Evolutionary conservation across 108 stramenopile species (phyloP), one percentile per base, ranked within the genome.

Genomic region (Skeletonema marinoi): DNA sequence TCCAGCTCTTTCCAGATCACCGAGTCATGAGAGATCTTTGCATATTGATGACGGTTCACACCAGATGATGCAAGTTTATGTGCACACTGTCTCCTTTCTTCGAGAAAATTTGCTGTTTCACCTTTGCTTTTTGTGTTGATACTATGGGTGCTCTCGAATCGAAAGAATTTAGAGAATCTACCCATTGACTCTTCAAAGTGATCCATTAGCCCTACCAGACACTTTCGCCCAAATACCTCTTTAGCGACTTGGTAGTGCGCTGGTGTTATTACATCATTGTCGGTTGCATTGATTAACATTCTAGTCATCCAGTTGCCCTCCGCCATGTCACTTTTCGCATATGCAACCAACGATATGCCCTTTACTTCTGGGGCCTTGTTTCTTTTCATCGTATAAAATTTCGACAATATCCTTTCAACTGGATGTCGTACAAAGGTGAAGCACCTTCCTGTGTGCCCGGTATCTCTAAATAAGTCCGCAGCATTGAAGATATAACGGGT

Each of bases 221-320:
- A 77, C 60, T 87, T 87, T 61, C 70, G 70, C 35, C 71, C 59
- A 12, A 87, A 61, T 4, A 87, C 65, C 69, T 84, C 68, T 48
- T 84, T 84, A 3, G 86, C 86, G 12, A 74, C 17, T 17, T 69
- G 61, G 2, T 82, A 61, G 71, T 87, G 83, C 38, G 73, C 36
- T 32, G 74, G 67, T 6, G 77, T 78, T 19, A 83, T 60, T 21
- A 69, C 63, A 0, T 51, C 32, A 21, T 81, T 65, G 10, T 72
- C 60, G 39, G 74, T 25, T 65, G 73, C 58, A 39, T 75, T 75
- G 56, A 65, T 79, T 44, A 83, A 50, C 77, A 74, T 75, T 9
- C 86, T 62, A 4, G 67, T 74, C 77, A 83, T 75, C 82, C 82
- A 83, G 29, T 83, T 83, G 44, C 73, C 74, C 56, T 83, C 82